A percentile compares a stretch with the other conserved stretches of the same genome.
These are phyloP conservation scores for Trichaptum fuscoviolaceum DNA, from an alignment of 768 basidiomycete genomes.

Conservation along the genomic window DNA sequence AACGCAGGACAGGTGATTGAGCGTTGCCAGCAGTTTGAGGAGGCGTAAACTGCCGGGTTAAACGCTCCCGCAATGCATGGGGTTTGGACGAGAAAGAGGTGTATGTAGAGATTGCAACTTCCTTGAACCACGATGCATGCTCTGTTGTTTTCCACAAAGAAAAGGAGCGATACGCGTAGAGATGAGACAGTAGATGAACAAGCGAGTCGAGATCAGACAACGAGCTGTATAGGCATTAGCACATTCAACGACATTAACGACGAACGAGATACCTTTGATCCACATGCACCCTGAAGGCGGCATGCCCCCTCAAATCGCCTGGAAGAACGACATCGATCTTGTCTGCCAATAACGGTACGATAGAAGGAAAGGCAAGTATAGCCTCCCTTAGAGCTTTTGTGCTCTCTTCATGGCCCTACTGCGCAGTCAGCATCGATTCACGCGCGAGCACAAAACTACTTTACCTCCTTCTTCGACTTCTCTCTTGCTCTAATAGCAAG, in stretches of 20 bases:
- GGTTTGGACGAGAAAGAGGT: constrained; percentile 23
- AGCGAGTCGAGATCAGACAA: constrained; percentile 38
- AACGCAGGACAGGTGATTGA: constrained; percentile 21
- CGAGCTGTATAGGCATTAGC: constrained; percentile 24
- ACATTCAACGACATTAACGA: constrained; percentile 10
- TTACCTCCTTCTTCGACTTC: constrained; percentile 31
- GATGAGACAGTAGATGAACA: constrained; percentile 78
- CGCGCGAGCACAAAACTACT: constrained; percentile 19
- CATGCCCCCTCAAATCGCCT: constrained; percentile 49
- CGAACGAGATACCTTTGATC: constrained; percentile 46
- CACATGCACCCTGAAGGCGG: constrained; percentile 64
- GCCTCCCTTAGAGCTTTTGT: constrained; percentile 70
- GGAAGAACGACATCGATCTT: constrained; percentile 72
- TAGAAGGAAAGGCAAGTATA: constrained; percentile 69
- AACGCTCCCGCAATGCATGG: constrained; percentile 29
- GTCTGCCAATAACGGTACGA: constrained; percentile 79
- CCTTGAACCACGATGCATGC: constrained; percentile 61
- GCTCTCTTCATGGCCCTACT: constrained; percentile 51
- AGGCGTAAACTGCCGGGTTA: constrained; percentile 27
- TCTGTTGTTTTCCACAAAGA: constrained; percentile 77
- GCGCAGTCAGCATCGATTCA: constrained; percentile 9
- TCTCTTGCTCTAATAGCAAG: constrained; percentile 56
- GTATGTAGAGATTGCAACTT: constrained; percentile 44
- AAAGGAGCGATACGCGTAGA: constrained; percentile 77
- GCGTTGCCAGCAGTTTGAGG: constrained; percentile 25